A percentile compares a stretch with the other conserved stretches of the same genome.
Conservation (phyloP, 1,284 basidiomycete species). For the Thecaphora frezii region DNA sequence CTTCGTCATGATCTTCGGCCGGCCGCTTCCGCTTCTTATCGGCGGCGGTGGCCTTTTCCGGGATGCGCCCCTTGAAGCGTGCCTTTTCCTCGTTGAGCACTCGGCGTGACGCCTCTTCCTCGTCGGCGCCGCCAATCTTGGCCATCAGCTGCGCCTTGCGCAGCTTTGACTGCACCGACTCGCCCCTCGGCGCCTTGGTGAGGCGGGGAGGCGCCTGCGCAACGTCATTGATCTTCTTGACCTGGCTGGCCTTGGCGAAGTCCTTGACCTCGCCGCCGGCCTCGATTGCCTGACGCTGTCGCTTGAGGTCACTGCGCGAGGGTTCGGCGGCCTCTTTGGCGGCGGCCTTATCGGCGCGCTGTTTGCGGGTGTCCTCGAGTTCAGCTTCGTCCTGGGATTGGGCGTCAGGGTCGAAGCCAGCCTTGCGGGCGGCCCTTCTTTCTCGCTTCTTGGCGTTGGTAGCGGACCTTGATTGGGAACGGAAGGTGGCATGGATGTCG, state of each 20-base stretch:
- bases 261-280: constrained; percentile 37
- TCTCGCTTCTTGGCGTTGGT: constrained; percentile 44
- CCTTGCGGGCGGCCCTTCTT: constrained; percentile 24
- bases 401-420: constrained; percentile 31
- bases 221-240: constrained; percentile 47
- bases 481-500: constrained; percentile 37
- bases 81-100: constrained; percentile 32
- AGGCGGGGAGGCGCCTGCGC: constrained; percentile 46
- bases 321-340: constrained; percentile 30
- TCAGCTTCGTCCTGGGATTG: constrained; percentile 5
- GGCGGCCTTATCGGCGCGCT: constrained; percentile 37
- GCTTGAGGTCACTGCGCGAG: constrained; percentile 30
- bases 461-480: constrained; percentile 27
- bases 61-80: constrained; percentile 28
- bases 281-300: constrained; percentile 31
- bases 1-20: neutral
- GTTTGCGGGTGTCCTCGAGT: constrained; percentile 19
- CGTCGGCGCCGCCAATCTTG: constrained; percentile 38
- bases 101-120: constrained; percentile 25
- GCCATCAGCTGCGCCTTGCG: constrained; percentile 37
- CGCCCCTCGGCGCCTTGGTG: constrained; percentile 44
- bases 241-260: constrained; percentile 37
- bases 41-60: constrained; percentile 9
- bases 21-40: constrained; percentile 19
- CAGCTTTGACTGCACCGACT: constrained; percentile 32